Evolutionary conservation across 805 yeast genomes (phyloP).

Genomic region (Candida taoyuanica): DNA sequence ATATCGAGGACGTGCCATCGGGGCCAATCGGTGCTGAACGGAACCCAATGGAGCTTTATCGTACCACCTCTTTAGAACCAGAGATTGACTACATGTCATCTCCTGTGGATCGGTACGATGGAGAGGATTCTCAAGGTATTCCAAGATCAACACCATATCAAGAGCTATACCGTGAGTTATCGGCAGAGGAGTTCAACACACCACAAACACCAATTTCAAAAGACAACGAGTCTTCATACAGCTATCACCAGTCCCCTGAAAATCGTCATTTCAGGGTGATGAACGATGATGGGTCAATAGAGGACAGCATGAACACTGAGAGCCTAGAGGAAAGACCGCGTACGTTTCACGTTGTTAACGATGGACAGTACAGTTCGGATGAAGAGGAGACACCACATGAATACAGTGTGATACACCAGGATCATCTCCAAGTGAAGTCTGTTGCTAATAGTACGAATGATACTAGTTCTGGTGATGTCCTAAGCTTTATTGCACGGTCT

Average conservation of each 20-base stretch:
- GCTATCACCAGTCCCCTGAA: constrained; percentile 10
- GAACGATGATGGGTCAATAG: constrained; percentile 7
- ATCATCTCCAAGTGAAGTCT: not conserved
- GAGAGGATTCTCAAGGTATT: not conserved
- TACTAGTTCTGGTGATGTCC: constrained; percentile 22
- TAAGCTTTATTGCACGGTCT: constrained; percentile 33
- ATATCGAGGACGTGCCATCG: not conserved
- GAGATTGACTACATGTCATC: constrained; percentile 8
- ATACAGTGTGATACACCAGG: constrained; percentile 18
- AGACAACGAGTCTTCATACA: constrained; percentile 10
- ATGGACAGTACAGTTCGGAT: constrained; percentile 23
- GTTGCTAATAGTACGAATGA: constrained; percentile 10
- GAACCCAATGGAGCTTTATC: constrained; percentile 1
- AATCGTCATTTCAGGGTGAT: constrained; percentile 10
- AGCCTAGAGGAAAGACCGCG: constrained; percentile 7
- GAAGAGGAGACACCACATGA: constrained; percentile 10
- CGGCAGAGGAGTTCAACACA: not conserved
- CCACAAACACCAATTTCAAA: constrained; percentile 1
- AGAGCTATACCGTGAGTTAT: constrained; percentile 2
- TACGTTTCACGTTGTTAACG: constrained; percentile 27
- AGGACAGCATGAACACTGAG: constrained; percentile 1
- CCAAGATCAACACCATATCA: constrained; percentile 6
- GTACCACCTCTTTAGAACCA: constrained; percentile 8
- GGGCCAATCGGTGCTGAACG: constrained; percentile 1
- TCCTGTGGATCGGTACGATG: constrained; percentile 3